phyloP scores from a whole-genome alignment of 164 flowering plant species.

The Saururus chinensis region DNA sequence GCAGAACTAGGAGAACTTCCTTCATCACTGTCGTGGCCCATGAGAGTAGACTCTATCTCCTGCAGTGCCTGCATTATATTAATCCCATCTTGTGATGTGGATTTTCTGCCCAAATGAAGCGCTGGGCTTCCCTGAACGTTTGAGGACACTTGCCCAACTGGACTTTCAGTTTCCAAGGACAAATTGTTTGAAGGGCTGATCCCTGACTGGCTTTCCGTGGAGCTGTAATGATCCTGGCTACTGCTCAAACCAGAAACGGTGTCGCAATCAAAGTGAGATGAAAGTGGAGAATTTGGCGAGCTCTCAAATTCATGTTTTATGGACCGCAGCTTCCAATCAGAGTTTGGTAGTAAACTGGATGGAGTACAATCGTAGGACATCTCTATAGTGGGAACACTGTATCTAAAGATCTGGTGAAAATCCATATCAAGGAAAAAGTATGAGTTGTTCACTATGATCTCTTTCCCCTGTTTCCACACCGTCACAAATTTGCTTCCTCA shows the following conservation, averaged over 20 bases:
- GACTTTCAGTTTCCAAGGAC: constrained; percentile 35
- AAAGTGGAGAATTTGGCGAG: constrained; percentile 60
- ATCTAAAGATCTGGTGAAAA: constrained; percentile 32
- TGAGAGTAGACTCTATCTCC: constrained; percentile 57
- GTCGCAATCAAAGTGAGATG: constrained; percentile 42
- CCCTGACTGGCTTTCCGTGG: constrained; percentile 41
- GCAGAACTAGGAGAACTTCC: constrained; percentile 19
- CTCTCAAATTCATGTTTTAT: constrained; percentile 34
- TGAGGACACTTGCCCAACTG: constrained; percentile 16
- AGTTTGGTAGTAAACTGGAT: constrained; percentile 22
- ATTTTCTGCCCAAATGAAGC: constrained; percentile 12
- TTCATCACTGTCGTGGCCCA: constrained; percentile 57
- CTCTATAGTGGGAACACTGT: constrained; percentile 25
- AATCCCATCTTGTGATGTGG: constrained; percentile 16
- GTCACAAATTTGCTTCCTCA: not conserved
- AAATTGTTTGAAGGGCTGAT: constrained; percentile 40
- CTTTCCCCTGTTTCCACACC: not conserved
- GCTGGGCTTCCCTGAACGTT: constrained; percentile 8
- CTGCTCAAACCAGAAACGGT: constrained; percentile 35
- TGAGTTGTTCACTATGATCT: not conserved
- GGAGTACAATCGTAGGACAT: constrained; percentile 28
- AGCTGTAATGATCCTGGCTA: constrained; percentile 52
- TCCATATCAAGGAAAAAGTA: constrained; percentile 34
- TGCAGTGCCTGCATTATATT: constrained; percentile 32
- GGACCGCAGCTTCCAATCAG: constrained; percentile 27